Evolutionary conservation across 306 rosid genomes (phyloP).

Genomic region (Acmispon strigosus): DNA sequence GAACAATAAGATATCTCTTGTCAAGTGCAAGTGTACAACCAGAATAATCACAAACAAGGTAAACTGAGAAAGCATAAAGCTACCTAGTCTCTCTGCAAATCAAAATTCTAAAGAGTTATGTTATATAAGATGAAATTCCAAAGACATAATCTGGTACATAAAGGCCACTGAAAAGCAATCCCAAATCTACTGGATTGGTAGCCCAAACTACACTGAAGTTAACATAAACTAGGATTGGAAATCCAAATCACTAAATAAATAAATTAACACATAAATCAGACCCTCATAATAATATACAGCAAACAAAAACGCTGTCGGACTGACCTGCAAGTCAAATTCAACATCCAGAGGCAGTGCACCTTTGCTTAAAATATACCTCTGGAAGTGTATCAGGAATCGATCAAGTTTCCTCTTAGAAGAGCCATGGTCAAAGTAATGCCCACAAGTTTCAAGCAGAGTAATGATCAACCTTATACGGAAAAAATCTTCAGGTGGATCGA

Average conservation of each 20-base stretch:
- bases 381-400: conserved; percentile 75
- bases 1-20: not conserved
- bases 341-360: conserved; percentile 83
- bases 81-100: not conserved
- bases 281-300: not conserved
- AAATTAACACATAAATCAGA: not conserved
- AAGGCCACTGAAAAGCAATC: not conserved
- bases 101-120: not conserved
- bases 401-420: conserved; percentile 98
- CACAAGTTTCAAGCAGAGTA: conserved; percentile 95
- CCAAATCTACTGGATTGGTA: not conserved
- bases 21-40: not conserved
- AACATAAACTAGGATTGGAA: not conserved
- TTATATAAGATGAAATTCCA: not conserved
- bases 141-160: not conserved
- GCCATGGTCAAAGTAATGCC: conserved; percentile 96
- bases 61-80: not conserved
- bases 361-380: conserved; percentile 89
- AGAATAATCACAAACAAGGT: not conserved
- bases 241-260: not conserved
- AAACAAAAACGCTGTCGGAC: conserved; percentile 18
- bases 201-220: not conserved
- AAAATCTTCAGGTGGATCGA: conserved; percentile 98
- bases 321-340: conserved; percentile 93
- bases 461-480: conserved; percentile 91